These are phyloP conservation scores for Cercospora sp. DNA, from an alignment of 2,329 filamentous ascomycete species.

Conservation along the genomic window DNA sequence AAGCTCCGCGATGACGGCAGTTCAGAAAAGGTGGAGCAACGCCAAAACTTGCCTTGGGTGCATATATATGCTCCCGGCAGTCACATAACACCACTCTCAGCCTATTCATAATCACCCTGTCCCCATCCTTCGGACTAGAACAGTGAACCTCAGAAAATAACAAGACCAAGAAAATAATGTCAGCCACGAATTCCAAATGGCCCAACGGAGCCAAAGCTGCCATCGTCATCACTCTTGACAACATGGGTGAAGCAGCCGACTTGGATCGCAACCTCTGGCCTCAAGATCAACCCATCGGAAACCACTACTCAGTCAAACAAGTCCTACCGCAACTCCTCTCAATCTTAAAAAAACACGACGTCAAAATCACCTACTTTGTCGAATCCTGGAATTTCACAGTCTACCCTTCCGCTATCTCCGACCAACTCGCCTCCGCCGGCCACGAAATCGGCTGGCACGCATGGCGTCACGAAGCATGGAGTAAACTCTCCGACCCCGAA, in stretches of 20 bases:
- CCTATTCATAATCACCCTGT: not conserved
- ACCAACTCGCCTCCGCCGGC: conserved; percentile 29
- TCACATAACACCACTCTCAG: not conserved
- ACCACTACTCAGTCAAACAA: conserved; percentile 35
- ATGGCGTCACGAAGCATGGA: conserved; percentile 40
- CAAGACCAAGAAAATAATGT: not conserved
- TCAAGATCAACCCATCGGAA: conserved; percentile 29
- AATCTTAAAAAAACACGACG: conserved; percentile 32
- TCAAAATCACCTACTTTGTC: conserved; percentile 38
- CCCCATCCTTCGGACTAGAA: not conserved
- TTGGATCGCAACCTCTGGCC: conserved; percentile 36
- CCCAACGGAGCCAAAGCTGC: conserved; percentile 32
- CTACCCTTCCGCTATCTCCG: conserved; percentile 29
- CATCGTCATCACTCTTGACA: conserved; percentile 38
- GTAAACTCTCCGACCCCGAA: conserved; percentile 28
- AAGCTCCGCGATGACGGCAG: not conserved
- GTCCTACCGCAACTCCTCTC: conserved; percentile 34
- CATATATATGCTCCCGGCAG: not conserved
- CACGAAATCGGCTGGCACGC: conserved; percentile 40
- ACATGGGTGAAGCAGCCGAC: conserved; percentile 41
- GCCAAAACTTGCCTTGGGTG: not conserved
- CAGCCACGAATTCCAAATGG: conserved; percentile 26
- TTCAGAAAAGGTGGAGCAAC: conserved; percentile 1
- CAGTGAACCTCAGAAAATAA: not conserved
- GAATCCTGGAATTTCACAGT: conserved; percentile 37